A percentile compares a stretch with the other conserved stretches of the same genome.
Conservation (phyloP, 441 rosid genomes). For the Corymbia calophylla region DNA sequence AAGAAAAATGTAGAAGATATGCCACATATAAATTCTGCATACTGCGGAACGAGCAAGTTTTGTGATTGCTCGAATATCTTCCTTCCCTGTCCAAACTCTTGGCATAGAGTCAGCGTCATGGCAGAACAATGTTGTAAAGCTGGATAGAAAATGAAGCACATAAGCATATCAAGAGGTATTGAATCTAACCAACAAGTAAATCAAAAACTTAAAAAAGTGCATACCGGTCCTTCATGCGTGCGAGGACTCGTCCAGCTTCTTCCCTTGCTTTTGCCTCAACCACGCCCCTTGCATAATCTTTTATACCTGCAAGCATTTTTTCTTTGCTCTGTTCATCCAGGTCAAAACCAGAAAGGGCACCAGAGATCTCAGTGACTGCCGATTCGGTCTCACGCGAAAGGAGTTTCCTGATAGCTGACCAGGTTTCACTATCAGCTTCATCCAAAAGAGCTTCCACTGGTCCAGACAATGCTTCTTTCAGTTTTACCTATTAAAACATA, state of each 20-base stretch:
- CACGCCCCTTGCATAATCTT: conserved; percentile 58
- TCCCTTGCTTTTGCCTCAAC: conserved; percentile 92
- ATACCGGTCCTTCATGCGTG: conserved; percentile 95
- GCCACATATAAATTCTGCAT: conserved; percentile 16
- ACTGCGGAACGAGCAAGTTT: conserved; percentile 92
- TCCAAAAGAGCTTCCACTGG: conserved; percentile 95
- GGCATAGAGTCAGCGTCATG: conserved; percentile 99
- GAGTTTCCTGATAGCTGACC: conserved; percentile 88
- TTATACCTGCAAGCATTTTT: conserved; percentile 50
- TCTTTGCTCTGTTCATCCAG: conserved; percentile 60
- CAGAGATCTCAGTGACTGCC: conserved; percentile 62
- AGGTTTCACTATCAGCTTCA: conserved; percentile 80
- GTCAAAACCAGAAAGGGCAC: conserved; percentile 73
- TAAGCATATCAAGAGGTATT: neutral
- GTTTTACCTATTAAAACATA: conserved; percentile 51
- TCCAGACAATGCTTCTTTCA: conserved; percentile 66
- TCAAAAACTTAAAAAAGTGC: conserved; percentile 6
- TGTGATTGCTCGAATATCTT: conserved; percentile 94
- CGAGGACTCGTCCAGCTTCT: conserved; percentile 85
- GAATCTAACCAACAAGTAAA: neutral
- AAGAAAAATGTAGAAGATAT: neutral
- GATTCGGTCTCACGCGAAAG: conserved; percentile 58
- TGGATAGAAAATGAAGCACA: conserved; percentile 16
- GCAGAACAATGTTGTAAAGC: conserved; percentile 86
- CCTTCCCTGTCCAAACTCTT: conserved; percentile 98